Evolutionary conservation across 1,284 basidiomycete genomes (phyloP).

Genomic region (Ganoderma sp.): DNA sequence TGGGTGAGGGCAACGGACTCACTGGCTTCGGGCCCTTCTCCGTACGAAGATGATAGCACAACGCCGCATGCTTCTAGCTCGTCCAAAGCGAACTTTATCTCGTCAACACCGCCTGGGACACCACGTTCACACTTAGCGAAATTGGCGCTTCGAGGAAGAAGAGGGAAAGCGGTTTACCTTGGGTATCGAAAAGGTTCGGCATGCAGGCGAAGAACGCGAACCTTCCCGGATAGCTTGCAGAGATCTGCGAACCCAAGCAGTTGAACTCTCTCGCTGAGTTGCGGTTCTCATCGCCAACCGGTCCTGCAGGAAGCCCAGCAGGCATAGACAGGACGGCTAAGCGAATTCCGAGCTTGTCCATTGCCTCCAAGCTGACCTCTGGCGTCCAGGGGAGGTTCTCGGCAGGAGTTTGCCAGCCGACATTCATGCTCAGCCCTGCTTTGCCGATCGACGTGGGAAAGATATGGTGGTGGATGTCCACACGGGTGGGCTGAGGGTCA

Average conservation of each 20-base stretch:
- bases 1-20: slow-evolving; percentile 17
- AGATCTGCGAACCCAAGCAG: slow-evolving; percentile 51
- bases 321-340: slow-evolving; percentile 70
- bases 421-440: slow-evolving; percentile 43
- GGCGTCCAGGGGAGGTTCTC: slow-evolving; percentile 72
- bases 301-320: slow-evolving; percentile 52
- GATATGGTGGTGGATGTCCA: slow-evolving; percentile 78
- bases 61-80: slow-evolving; percentile 65
- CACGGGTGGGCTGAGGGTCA: slow-evolving; percentile 39
- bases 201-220: slow-evolving; percentile 73
- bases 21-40: slow-evolving; percentile 44
- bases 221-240: slow-evolving; percentile 52
- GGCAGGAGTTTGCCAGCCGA: slow-evolving; percentile 65
- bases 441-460: slow-evolving; percentile 56
- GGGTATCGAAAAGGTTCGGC: slow-evolving; percentile 62
- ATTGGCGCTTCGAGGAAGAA: neutral
- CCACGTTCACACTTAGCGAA: neutral
- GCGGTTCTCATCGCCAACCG: slow-evolving; percentile 50
- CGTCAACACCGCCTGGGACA: slow-evolving; percentile 54
- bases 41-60: slow-evolving; percentile 67
- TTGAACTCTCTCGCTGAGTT: slow-evolving; percentile 55
- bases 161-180: slow-evolving; percentile 49
- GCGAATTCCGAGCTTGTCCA: slow-evolving; percentile 63
- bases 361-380: slow-evolving; percentile 58
- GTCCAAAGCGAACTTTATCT: slow-evolving; percentile 65